Conservation (phyloP, 345 rosid genomes). For the Leavenworthia alabamica region DNA sequence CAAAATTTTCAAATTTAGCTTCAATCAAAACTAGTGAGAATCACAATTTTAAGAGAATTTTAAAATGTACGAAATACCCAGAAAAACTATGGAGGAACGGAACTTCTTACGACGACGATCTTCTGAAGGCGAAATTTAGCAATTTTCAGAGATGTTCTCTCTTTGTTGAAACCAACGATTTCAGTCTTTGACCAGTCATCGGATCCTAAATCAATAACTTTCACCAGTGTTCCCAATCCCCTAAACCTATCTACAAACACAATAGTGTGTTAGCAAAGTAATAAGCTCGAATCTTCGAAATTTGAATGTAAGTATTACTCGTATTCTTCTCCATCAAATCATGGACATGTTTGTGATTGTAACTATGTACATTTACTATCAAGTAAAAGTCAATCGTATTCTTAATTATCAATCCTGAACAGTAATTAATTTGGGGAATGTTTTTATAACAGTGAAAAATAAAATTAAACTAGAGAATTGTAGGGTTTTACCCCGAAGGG, state of each 20-base stretch:
- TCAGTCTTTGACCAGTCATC: not conserved
- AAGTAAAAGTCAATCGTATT: not conserved
- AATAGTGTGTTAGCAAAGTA: no score
- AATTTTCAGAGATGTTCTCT: not conserved
- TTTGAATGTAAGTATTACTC: no score
- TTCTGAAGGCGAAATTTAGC: not conserved
- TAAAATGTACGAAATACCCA: not conserved
- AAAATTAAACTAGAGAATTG: not conserved
- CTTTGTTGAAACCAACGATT: conserved; percentile 10
- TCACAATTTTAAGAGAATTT: no score
- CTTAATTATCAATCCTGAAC: not conserved
- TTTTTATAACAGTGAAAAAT: not conserved
- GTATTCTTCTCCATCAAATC: conserved; percentile 86
- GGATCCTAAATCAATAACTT: no score
- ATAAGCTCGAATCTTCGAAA: no score
- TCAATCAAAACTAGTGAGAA: no score
- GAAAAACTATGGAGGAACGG: not conserved
- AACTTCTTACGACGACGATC: not conserved
- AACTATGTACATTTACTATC: conserved; percentile 58
- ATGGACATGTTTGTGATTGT: conserved; percentile 62
- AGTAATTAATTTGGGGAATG: not conserved
- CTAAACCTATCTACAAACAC: no score
- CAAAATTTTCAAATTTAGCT: not conserved
- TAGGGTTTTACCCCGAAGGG: conserved; percentile 4
- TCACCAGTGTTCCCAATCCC: no score